Base-by-base conservation (phyloP, 208 protist species). In the Leishmania martiniquensis region DNA sequence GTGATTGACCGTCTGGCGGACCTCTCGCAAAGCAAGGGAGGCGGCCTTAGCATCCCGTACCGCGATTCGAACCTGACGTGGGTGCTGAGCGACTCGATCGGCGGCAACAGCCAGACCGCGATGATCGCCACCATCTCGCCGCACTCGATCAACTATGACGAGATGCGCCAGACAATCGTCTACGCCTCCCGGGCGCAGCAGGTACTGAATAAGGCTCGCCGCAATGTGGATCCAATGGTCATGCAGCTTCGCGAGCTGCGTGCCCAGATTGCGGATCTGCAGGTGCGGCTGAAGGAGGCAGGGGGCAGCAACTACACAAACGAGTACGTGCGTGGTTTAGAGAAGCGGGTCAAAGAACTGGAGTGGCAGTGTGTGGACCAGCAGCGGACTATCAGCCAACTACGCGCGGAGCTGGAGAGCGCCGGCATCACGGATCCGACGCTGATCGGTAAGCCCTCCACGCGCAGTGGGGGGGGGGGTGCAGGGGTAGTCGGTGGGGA, bases 71-170 rank as follows among this genome's bases (percentile, higher is more conserved):
- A 89, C 74, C 87, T 98, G 37, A 98, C 96, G 9, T 94, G 89
- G 87, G 74, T 98, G 69, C 72, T 98, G 72, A 97, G 89, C 84
- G 96, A 98, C 75, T 95, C 89, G 45, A 82, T 98, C 34, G 94
- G 94, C 78, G 96, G 96, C n/a, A 95, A 96, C 77, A 94, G 89
- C 52, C 97, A 98, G 75, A 99, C 98, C 6, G 91, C 93, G 52
- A 99, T 99, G 97, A 88, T 99, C 22, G 98, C 97, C 45, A 97
- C 96, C 37, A 86, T 99, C 47, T 96, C 90, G 20, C 98, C 98
- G 1, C 89, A 96, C 76, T 68, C 78, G 34, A 82, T 92, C 72
- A 95, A 98, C 80, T 96, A 90, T 51, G 97, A 99, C 25, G 98
- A 99, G 76, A 99, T 94, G 71, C 78, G 91, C 0, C 91, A 94